Evolutionary conservation across 176 grass and related monocot species (phyloP).

Genomic region (Aegilops speltoides): DNA sequence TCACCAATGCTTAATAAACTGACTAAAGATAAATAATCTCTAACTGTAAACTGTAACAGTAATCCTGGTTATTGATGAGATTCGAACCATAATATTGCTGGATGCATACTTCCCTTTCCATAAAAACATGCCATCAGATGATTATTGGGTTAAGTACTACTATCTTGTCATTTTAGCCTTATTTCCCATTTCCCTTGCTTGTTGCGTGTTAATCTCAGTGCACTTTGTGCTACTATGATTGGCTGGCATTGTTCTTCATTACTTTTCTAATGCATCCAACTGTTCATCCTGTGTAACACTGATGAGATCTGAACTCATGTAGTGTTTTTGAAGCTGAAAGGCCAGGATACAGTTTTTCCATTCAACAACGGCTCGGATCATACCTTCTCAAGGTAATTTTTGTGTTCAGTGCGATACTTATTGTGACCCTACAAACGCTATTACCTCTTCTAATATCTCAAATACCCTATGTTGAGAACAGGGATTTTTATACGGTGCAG

Average conservation of each 20-base stretch:
- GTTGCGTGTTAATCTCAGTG: not conserved
- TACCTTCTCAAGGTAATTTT: conserved; percentile 88
- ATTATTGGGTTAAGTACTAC: not conserved
- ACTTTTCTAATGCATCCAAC: conserved; percentile 11
- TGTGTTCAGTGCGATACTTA: not conserved
- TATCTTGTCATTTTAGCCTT: not conserved
- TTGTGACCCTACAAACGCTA: not conserved
- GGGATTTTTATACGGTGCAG: conserved; percentile 81
- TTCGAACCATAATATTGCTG: not conserved
- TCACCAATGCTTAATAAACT: not conserved
- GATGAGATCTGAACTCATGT: conserved; percentile 30
- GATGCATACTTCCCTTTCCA: not conserved
- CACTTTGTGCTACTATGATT: not conserved
- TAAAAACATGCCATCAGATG: not conserved
- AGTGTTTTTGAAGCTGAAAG: conserved; percentile 98
- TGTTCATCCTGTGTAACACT: conserved; percentile 5
- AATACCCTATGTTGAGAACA: conserved; percentile 32
- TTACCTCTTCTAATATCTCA: conserved; percentile 1
- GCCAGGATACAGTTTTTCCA: conserved; percentile 75
- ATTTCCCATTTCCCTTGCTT: not conserved
- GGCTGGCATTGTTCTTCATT: not conserved
- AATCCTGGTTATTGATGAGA: not conserved
- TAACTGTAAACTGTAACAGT: not conserved
- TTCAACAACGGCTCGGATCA: conserved; percentile 81
- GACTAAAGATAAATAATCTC: not conserved